Base-by-base conservation (phyloP, 139 green algal genomes). In the Auxenochlorella pyrenoidosa region DNA sequence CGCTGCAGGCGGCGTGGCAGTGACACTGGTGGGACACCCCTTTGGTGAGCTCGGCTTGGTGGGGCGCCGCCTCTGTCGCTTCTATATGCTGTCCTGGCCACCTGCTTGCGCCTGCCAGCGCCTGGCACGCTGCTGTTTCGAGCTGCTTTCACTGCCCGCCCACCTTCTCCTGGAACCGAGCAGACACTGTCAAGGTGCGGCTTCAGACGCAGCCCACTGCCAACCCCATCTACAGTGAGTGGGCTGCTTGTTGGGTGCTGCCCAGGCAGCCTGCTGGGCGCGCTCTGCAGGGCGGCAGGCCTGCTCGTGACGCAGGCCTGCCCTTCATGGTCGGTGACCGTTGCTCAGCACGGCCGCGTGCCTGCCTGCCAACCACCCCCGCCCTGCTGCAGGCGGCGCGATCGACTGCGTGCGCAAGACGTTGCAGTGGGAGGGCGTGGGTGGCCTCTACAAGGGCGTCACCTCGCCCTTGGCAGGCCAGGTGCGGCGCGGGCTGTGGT, bases 391-490 rank as follows among this genome's bases (percentile, higher is more conserved):
- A 98, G 94, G 86, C 88, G 96, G 96, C 47, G 93, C 96, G 22
- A 70, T 99, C 16, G 96, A 99, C 87, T 98, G 95, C 77, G 94
- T 96, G 26, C 94, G 92, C 66, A 98, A 99, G 90, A 98, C 97
- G 0, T 84, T 99, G 16, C 90, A 97, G 58, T 98, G 94, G 94
- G 97, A 99, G 89, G 97, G 97, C 18, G 65, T 97, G 18, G 66
- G 68, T 10, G 97, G 97, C 0, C 89, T 99, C 38, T 99, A 99
- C 92, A 98, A 98, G 94, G 97, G 97, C 51, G 96, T 99, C 28
- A 90, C 92, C 10, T 98, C 97, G 0, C 97, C 97, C 2, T 88
- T 99, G 47, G 96, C 94, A 71, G 96, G 97, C 18, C 86, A 81
- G 75, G 75, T 81, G 75, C 43, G 73, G 59, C 5, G 32, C n/a